A percentile compares a stretch with the other conserved stretches of the same genome.
Evolutionary conservation across 768 basidiomycete species (phyloP).

Genomic region (Candolleomyces aberdarensis): DNA sequence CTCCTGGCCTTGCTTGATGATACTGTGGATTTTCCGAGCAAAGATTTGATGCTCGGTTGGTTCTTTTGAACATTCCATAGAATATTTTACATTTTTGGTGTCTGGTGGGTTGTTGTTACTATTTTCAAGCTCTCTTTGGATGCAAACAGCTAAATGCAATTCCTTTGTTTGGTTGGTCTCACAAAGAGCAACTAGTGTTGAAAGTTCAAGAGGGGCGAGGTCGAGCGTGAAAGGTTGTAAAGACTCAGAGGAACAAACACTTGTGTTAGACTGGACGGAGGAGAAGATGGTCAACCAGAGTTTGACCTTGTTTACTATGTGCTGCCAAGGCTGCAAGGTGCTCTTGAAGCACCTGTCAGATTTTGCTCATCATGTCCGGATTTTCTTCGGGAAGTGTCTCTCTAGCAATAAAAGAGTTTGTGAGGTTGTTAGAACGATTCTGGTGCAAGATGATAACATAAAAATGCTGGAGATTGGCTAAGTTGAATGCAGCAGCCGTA

Average conservation of each 20-base stretch:
- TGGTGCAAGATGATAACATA: neutral
- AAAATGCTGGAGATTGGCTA: neutral
- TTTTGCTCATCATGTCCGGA: neutral
- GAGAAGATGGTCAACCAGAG: neutral
- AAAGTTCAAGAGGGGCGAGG: neutral
- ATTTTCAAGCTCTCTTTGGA: no score
- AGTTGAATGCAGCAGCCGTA: neutral
- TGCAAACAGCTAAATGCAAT: no score
- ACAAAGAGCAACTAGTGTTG: neutral
- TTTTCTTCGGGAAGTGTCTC: neutral
- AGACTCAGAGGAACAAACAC: no score
- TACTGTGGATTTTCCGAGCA: no score
- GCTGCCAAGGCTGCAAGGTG: neutral
- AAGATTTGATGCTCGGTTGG: no score
- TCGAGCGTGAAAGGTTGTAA: neutral
- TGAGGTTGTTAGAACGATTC: neutral
- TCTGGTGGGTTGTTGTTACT: no score
- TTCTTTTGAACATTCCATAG: no score
- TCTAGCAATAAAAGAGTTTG: neutral
- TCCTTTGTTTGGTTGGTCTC: neutral
- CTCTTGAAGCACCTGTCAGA: neutral
- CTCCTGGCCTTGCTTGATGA: no score
- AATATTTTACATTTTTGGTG: no score
- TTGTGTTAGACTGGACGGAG: neutral
- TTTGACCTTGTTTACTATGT: neutral